Percentiles rank a stretch among this genome's conserved stretches.
These are phyloP conservation scores for Rehmannia glutinosa DNA, from an alignment of 257 asterid genomes.

Conservation along the genomic window DNA sequence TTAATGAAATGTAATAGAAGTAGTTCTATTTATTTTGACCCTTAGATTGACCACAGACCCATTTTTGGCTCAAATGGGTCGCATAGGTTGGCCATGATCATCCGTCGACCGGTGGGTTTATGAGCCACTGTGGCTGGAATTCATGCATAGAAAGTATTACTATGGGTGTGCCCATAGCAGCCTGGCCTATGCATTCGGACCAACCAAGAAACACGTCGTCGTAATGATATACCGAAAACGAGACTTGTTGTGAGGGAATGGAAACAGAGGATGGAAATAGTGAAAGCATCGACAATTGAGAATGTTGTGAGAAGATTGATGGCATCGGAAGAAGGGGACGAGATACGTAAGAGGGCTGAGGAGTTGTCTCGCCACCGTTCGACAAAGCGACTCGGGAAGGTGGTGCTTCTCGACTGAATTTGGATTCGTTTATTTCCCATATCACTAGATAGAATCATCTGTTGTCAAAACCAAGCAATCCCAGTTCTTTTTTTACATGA, in stretches of 20 bases:
- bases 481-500: too few relatives aligned
- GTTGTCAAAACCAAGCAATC: too few relatives aligned
- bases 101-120: conserved; percentile 36
- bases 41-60: too few relatives aligned
- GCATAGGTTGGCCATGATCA: too few relatives aligned
- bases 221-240: conserved; percentile 16
- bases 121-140: conserved; percentile 49
- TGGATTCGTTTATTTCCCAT: conserved; percentile 33
- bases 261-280: conserved; percentile 24
- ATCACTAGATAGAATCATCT: conserved; percentile 28
- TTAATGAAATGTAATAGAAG: too few relatives aligned
- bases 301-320: conserved; percentile 22
- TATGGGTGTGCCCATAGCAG: conserved; percentile 39
- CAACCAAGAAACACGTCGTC: conserved; percentile 32
- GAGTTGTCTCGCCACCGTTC: conserved; percentile 10
- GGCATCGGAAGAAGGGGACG: conserved; percentile 29
- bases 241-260: conserved; percentile 38
- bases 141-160: conserved; percentile 39
- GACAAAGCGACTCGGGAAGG: conserved; percentile 22
- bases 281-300: conserved; percentile 22
- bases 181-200: conserved; percentile 56
- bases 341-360: conserved; percentile 23
- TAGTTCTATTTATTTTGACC: too few relatives aligned
- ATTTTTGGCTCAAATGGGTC: too few relatives aligned
- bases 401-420: conserved; percentile 24